These are phyloP conservation scores for Irpex lacteus DNA, from an alignment of 1,284 basidiomycete genomes.

Conservation along the genomic window DNA sequence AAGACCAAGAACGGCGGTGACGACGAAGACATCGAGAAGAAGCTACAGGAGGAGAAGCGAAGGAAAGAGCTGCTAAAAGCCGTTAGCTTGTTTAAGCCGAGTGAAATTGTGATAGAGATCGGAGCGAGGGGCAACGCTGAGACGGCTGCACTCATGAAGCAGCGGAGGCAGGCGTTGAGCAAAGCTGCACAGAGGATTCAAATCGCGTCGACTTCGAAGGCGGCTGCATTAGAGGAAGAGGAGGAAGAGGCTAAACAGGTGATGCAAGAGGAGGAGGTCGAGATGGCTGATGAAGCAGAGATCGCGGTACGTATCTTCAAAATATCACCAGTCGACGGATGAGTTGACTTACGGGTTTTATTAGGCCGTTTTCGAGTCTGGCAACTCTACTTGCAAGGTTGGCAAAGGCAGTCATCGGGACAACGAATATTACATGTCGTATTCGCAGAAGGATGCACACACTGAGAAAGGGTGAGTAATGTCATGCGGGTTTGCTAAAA, in stretches of 20 bases:
- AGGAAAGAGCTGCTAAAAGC: slow-evolving; percentile 71
- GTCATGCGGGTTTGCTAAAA: neutral
- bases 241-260: slow-evolving; percentile 32
- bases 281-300: slow-evolving; percentile 49
- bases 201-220: slow-evolving; percentile 30
- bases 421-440: slow-evolving; percentile 87
- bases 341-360: neutral
- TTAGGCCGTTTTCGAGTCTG: slow-evolving; percentile 74
- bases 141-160: slow-evolving; percentile 82
- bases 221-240: slow-evolving; percentile 33
- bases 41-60: slow-evolving; percentile 43
- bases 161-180: slow-evolving; percentile 75
- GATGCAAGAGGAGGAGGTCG: slow-evolving; percentile 24
- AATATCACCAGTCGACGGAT: too few species aligned
- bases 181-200: slow-evolving; percentile 56
- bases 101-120: slow-evolving; percentile 92
- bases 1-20: slow-evolving; percentile 16
- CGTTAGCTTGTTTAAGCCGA: slow-evolving; percentile 82
- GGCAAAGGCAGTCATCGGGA: slow-evolving; percentile 64
- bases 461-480: slow-evolving; percentile 82
- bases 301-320: slow-evolving; percentile 52
- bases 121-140: slow-evolving; percentile 67
- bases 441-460: slow-evolving; percentile 83
- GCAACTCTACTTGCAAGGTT: slow-evolving; percentile 42
- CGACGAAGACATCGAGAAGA: slow-evolving; percentile 21